phyloP scores from a whole-genome alignment of 306 rosid species.

The Nissolia schottii region DNA sequence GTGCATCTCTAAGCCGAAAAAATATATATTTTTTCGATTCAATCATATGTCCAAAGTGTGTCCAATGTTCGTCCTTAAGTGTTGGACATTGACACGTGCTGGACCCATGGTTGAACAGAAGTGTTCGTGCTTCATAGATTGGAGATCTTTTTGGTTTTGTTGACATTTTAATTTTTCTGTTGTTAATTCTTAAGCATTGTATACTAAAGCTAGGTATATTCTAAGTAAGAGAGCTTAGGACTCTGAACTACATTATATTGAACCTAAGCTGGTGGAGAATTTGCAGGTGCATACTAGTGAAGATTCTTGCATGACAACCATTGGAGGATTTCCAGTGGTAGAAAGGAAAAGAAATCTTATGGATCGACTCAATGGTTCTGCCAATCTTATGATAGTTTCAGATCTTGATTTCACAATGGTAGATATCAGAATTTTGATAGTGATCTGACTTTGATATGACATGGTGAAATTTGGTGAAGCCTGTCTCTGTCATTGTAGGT shows the following conservation, averaged over 20 bases:
- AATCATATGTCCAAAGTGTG: too few species aligned
- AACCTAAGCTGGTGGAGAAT: conserved; percentile 3
- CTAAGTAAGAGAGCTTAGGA: background rate
- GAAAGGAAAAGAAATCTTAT: conserved; percentile 17
- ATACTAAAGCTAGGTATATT: background rate
- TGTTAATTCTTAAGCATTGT: background rate
- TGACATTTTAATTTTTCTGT: background rate
- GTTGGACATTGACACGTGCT: too few species aligned
- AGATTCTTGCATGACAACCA: background rate
- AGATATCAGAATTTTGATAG: conserved; percentile 13
- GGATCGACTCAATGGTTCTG: conserved; percentile 53
- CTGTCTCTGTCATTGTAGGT: conserved; percentile 45
- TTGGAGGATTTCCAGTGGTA: background rate
- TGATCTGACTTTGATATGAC: background rate
- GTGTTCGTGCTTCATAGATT: too few species aligned
- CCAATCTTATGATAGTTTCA: conserved; percentile 75
- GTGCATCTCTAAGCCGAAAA: too few species aligned
- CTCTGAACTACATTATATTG: background rate
- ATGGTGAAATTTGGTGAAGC: background rate
- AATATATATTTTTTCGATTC: too few species aligned
- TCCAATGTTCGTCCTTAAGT: too few species aligned
- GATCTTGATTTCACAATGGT: conserved; percentile 91
- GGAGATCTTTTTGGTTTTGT: background rate
- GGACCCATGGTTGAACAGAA: too few species aligned
- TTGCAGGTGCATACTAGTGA: background rate